Evolutionary conservation across 768 basidiomycete genomes (phyloP).

Genomic region (Holtermanniella nyarrowii): DNA sequence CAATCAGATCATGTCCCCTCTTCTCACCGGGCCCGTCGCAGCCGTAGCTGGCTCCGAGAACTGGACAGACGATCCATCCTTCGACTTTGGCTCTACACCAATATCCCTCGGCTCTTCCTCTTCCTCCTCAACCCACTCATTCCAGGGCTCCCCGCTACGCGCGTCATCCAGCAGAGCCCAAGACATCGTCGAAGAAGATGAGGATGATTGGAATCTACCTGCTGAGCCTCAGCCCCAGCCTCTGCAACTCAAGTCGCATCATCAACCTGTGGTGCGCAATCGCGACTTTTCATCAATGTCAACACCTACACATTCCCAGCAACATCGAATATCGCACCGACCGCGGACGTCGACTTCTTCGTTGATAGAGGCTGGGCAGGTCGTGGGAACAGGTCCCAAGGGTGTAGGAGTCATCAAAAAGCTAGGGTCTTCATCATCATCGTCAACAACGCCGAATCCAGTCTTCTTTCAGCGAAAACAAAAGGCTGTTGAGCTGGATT

Average conservation of each 20-base stretch:
- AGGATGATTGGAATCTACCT: slow-evolving; percentile 6
- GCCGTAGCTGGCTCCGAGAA: slow-evolving; percentile 11
- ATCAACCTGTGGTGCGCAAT: slow-evolving; percentile 2
- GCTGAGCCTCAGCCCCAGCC: not conserved
- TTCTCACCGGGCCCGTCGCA: not conserved
- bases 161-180: slow-evolving; percentile 4
- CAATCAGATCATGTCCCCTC: not conserved
- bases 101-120: not conserved
- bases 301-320: slow-evolving; percentile 2
- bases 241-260: not conserved
- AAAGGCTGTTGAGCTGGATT: slow-evolving; percentile 15
- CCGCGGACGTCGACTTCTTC: not conserved
- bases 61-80: slow-evolving; percentile 34
- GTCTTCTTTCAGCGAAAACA: not conserved
- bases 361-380: slow-evolving; percentile 6
- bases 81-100: slow-evolving; percentile 17
- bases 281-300: slow-evolving; percentile 2
- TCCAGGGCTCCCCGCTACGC: slow-evolving; percentile 3
- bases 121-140: slow-evolving; percentile 6
- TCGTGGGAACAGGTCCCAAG: slow-evolving; percentile 20
- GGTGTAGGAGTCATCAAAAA: slow-evolving; percentile 26
- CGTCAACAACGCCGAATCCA: slow-evolving; percentile 11
- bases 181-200: slow-evolving; percentile 5
- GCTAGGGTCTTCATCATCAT: slow-evolving; percentile 7
- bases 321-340: not conserved